phyloP scores from a whole-genome alignment of 257 asterid genomes.

The Coffea eugenioides region DNA sequence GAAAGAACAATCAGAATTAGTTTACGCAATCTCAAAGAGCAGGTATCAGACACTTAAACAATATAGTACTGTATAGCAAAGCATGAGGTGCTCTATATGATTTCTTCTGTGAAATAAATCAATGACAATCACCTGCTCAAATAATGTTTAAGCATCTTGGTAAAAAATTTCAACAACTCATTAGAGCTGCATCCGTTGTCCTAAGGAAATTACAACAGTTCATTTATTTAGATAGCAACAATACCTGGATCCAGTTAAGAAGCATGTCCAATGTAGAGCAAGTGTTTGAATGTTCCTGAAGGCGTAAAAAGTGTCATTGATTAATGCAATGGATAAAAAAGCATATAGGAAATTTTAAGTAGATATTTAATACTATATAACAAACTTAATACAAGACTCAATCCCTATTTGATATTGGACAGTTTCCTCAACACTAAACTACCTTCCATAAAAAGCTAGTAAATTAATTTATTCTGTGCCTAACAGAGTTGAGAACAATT shows the following conservation, averaged over 20 bases:
- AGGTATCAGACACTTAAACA: neutral
- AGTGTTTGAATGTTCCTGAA: slow-evolving; percentile 58
- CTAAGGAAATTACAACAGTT: slow-evolving; percentile 6
- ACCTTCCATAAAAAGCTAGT: neutral
- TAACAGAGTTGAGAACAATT: slow-evolving; percentile 18
- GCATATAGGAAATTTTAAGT: neutral
- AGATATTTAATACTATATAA: neutral
- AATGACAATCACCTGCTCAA: neutral
- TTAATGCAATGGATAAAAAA: slow-evolving; percentile 2
- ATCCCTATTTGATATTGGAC: neutral
- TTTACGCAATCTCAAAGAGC: neutral
- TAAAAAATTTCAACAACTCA: slow-evolving; percentile 2
- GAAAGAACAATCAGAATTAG: neutral
- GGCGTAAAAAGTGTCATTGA: neutral
- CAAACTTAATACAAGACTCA: neutral
- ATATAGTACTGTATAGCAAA: neutral
- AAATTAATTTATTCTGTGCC: slow-evolving; percentile 17
- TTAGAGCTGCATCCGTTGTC: neutral
- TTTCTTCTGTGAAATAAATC: neutral
- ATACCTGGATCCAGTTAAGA: slow-evolving; percentile 91
- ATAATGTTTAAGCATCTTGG: neutral
- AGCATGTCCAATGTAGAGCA: slow-evolving; percentile 65
- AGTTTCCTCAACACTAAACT: neutral
- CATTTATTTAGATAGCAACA: slow-evolving; percentile 5
- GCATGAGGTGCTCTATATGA: neutral